Base-by-base conservation (phyloP, 2,329 filamentous ascomycete species). In the Aspergillus bombycis region DNA sequence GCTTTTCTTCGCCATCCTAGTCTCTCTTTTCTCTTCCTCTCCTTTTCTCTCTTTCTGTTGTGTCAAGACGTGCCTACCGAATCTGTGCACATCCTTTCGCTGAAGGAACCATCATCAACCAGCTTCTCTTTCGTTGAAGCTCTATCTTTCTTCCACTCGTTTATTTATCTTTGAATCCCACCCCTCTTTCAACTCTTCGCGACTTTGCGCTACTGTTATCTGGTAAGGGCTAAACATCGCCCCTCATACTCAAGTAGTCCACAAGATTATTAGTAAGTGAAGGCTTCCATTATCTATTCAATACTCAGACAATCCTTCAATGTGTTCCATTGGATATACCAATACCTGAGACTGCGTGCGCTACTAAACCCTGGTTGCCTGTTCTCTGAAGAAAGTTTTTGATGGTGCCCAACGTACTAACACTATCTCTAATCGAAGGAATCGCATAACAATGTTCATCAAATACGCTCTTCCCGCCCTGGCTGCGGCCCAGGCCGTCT, bases 381-480 rank as follows among this genome's bases (percentile, higher is more conserved):
- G 19, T 32, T 14, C 2, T 4, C 16, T 23, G n/a, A 23, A 16
- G 16, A 16, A 21, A 38, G 32, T 8, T 16, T n/a, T 19, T 21
- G 21, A 38, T 11, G 4, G 16, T 4, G 12, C 6, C 34, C 11
- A n/a, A 55, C 6, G 14, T 26, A 26, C 52, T 55, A 6, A 55
- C 32, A 7, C 21, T n/a, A 16, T 16, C 23, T 28, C 26, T 8
- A 64, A 38, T 55, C 38, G 19, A 46, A 56, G 62, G 34, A 55
- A 43, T 60, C 41, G 36, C 56, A 30, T 57, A 65, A 57, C 64
- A 75, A 87, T 87, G 83, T 77, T 85, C 78, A 74, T 81, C 73
- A 86, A 83, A 77, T 83, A 85, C 78, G 77, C 85, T 69, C 76
- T 88, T 66, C 84, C 86, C 65, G 83, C 80, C 65, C 78, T 88